Evolutionary conservation across 352 stramenopile species (phyloP).

Genomic region (Aphanomyces euteiches): DNA sequence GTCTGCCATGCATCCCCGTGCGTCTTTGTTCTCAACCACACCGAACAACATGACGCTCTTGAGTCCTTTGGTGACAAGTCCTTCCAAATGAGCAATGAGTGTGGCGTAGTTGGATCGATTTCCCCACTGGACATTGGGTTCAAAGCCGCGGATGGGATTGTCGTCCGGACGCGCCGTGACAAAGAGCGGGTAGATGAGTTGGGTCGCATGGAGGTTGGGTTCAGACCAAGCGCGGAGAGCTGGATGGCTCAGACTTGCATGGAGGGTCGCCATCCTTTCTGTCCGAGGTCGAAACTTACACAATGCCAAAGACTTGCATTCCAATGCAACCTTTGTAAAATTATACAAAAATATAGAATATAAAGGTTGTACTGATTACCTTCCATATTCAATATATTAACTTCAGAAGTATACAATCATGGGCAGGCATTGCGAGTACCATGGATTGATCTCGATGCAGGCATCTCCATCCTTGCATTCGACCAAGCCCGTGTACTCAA

Average conservation of each 20-base stretch:
- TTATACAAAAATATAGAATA: too few species aligned
- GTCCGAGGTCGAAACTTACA: too few species aligned
- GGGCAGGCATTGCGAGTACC: too few species aligned
- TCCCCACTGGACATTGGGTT: slow-evolving; percentile 85
- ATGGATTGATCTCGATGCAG: too few species aligned
- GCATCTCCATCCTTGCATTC: too few species aligned
- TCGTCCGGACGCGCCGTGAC: slow-evolving; percentile 70
- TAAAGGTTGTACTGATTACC: too few species aligned
- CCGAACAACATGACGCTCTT: slow-evolving; percentile 87
- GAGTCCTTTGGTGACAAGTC: slow-evolving; percentile 67
- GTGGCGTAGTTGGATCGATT: slow-evolving; percentile 59
- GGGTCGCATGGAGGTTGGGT: slow-evolving; percentile 80
- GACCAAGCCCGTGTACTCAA: too few species aligned
- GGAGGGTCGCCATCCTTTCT: slow-evolving; percentile 38
- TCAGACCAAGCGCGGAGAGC: slow-evolving; percentile 84
- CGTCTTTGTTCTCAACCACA: slow-evolving; percentile 82
- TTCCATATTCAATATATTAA: too few species aligned
- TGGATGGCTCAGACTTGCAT: slow-evolving; percentile 78
- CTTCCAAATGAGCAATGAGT: slow-evolving; percentile 67
- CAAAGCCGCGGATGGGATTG: slow-evolving; percentile 67
- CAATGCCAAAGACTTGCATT: too few species aligned
- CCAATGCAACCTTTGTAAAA: too few species aligned
- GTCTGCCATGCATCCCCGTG: slow-evolving; percentile 66
- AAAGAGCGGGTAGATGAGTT: slow-evolving; percentile 89
- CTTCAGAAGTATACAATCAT: too few species aligned